Conservation (phyloP, 2,329 filamentous ascomycete species). For the Sarocladium brachiariae region DNA sequence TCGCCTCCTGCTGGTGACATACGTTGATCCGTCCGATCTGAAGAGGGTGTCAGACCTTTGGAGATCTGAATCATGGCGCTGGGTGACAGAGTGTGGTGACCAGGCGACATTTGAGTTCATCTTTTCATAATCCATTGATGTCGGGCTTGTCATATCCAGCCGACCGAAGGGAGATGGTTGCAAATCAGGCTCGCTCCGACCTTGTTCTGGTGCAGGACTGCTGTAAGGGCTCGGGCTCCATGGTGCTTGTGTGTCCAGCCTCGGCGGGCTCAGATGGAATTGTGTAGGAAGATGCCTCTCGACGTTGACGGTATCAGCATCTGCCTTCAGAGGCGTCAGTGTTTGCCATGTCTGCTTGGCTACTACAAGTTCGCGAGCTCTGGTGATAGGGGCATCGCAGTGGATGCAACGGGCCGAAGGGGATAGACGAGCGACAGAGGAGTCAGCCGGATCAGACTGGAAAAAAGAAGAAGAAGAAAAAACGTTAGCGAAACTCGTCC, state of each 20-base stretch:
- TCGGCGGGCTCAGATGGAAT: constrained; percentile 23
- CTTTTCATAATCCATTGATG: neutral
- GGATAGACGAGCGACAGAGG: neutral
- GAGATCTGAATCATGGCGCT: neutral
- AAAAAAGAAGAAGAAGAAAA: constrained; percentile 25
- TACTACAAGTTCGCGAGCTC: constrained; percentile 29
- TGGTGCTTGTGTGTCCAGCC: neutral
- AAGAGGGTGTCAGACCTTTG: neutral
- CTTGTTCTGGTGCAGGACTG: neutral
- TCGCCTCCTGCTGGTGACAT: neutral
- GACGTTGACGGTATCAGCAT: constrained; percentile 30
- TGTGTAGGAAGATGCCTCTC: constrained; percentile 29
- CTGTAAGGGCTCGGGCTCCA: neutral
- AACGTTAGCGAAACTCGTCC: neutral
- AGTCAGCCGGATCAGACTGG: neutral
- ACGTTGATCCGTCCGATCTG: neutral
- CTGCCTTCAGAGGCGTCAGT: constrained; percentile 27
- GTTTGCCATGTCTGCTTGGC: constrained; percentile 29
- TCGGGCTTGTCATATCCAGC: neutral
- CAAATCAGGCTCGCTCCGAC: neutral
- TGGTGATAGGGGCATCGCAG: constrained; percentile 26
- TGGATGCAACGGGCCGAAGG: constrained; percentile 12
- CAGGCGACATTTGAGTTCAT: neutral
- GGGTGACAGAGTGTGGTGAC: neutral
- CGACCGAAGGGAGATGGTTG: neutral